Evolutionary conservation across 129 eudicot genomes (phyloP), one percentile per base, ranked within the genome.

Genomic region (Centrapalus pauciflorus): DNA sequence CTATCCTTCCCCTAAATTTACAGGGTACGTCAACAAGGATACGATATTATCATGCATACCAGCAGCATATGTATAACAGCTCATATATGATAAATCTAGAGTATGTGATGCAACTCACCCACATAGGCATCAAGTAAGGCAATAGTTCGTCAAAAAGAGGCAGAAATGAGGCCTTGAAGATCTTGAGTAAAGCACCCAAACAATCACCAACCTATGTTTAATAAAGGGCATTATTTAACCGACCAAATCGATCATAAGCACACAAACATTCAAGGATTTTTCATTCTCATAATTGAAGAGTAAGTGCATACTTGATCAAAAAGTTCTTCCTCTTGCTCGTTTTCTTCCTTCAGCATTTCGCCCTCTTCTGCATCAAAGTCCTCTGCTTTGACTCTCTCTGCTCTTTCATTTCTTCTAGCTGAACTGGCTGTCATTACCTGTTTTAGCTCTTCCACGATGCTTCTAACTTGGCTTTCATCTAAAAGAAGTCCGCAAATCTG

Each of bases 311-410:
- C 99, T 82, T 89, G 93, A 68, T 86, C 92, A 66, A 89, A 84
- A 34, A 94, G 84, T 75, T 94, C 99, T 76, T 94, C 99, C 77
- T 94, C 97, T 79, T 76, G 90, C 76, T 94, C 96, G 58, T 94
- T 89, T 82, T 94, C 97, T 81, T 94, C 99, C 69, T 75, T 86
- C 23, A 94, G 89, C 80, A 89, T 69, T 76, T 89, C 96, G 12
- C 88, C 92, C 64, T 93, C 99, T 76, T 93, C 99, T 28, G 92
- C 93, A 77, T 94, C 99, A 77, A 94, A 94, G 83, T 89, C 99
- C 77, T 94, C 99, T 50, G 99, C 97, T 77, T 86, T 86, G 33
- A 90, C 82, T 76, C 97, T 89, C 51, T 89, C 96, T 11, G 84
- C 90, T 75, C 99, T 73, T 70, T 84, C 96, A 48, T 74, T 69